Base-by-base conservation (phyloP, 768 basidiomycete species). In the Lactarius sp. region DNA sequence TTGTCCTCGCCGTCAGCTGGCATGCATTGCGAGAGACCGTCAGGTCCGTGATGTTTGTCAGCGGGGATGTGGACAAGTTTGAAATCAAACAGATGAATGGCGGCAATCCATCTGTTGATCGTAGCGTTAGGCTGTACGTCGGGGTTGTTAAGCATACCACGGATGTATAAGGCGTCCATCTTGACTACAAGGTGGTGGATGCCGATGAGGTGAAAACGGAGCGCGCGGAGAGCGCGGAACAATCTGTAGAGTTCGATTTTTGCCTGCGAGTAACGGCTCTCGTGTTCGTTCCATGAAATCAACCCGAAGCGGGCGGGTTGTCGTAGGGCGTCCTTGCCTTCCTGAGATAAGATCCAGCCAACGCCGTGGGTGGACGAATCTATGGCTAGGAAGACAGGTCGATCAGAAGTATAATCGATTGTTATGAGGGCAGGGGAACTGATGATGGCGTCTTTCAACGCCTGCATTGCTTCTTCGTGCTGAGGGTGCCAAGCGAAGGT, bases 71-170 rank as follows among this genome's bases (percentile, higher is more conserved):
- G 80, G 0, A 70, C 60, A 1, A 80, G 64, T 2, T 65, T 66
- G 68, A 79, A 77, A 41, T 74, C 63, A 60, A 77, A 80, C 0
- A 77, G 59, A 22, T 22, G 22, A 22, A 22, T 22, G 22, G 22
- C 2, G 22, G 22, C 22, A 2, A 22, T 22, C 22, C 0, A 81
- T 8, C 75, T 54, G 49, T 80, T 80, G 2, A 78, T 72, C 0
- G 73, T 64, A 3, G 75, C 71, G 42, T 71, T 77, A 0, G 77
- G 78, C 3, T 75, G 72, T 0, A 76, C 63, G 31, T 77, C 75
- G 0, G 76, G 77, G 37, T 77, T 75, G 33, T 75, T 75, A 0
- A 79, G 57, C 77, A 79, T 79, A 0, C 75, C 78, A 27, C 71
- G 69, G 37, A 79, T 72, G 59, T 77, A 80, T 22, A 22, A 22